phyloP scores from a whole-genome alignment of 1,284 basidiomycete species.

The Apiotrichum porosum region DNA sequence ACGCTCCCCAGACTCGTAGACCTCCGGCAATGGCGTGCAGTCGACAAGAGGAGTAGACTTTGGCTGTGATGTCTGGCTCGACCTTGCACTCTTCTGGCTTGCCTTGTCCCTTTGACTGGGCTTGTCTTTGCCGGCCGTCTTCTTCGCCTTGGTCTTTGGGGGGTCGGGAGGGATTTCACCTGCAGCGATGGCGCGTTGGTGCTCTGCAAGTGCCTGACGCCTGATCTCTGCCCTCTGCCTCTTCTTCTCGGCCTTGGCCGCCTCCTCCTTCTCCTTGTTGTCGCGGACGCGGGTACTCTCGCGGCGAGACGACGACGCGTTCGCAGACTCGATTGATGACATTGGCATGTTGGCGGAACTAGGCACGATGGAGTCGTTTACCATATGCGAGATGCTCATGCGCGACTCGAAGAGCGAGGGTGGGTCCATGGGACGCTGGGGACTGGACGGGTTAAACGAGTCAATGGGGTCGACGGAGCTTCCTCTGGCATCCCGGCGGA shows the following conservation, averaged over 20 bases:
- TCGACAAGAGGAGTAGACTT: too few relatives aligned
- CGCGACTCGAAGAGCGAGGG: not conserved
- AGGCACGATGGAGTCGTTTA: too few relatives aligned
- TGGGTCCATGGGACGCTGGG: too few relatives aligned
- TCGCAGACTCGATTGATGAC: too few relatives aligned
- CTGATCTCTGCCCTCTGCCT: slow-evolving; percentile 12
- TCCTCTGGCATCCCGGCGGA: slow-evolving; percentile 5
- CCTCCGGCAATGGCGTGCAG: too few relatives aligned
- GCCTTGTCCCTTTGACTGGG: not conserved
- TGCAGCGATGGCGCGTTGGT: not conserved
- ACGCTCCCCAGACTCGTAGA: too few relatives aligned
- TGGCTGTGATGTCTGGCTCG: not conserved
- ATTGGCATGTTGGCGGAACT: too few relatives aligned
- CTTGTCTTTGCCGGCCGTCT: slow-evolving; percentile 4
- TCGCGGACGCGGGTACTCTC: slow-evolving; percentile 14
- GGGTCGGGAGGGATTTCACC: not conserved
- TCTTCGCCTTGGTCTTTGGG: slow-evolving; percentile 1
- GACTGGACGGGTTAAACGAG: not conserved
- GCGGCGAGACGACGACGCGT: not conserved
- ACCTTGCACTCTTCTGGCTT: slow-evolving; percentile 8
- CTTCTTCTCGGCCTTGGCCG: slow-evolving; percentile 22
- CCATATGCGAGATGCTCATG: too few relatives aligned
- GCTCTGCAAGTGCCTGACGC: slow-evolving; percentile 2
- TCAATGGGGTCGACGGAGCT: slow-evolving; percentile 6
- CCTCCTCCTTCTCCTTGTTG: slow-evolving; percentile 18